Evolutionary conservation across 768 basidiomycete species (phyloP).

Genomic region (Cytidiella melzeri): DNA sequence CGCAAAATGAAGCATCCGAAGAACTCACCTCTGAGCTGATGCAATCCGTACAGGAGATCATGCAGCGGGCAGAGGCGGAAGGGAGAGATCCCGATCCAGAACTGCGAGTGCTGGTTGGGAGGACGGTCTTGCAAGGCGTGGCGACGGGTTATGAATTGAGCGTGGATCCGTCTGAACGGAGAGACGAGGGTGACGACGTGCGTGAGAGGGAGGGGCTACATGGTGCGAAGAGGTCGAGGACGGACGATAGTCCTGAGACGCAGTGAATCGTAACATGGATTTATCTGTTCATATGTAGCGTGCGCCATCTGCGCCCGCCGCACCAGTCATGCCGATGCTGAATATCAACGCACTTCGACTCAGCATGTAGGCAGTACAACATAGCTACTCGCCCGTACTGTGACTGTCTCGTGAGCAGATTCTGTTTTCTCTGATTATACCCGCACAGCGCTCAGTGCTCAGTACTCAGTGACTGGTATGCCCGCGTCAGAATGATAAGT

Average conservation of each 20-base stretch:
- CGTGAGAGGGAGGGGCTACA: conserved; percentile 19
- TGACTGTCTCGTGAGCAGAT: too few relatives aligned
- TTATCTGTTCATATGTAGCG: too few relatives aligned
- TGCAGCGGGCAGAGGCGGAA: conserved; percentile 48
- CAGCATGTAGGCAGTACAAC: too few relatives aligned
- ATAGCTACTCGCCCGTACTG: too few relatives aligned
- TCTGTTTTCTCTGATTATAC: too few relatives aligned
- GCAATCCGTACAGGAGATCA: conserved; percentile 58
- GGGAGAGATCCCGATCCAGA: conserved; percentile 65
- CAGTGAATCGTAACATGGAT: background rate
- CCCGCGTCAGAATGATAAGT: too few relatives aligned
- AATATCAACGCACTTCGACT: too few relatives aligned
- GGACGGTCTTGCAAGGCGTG: conserved; percentile 64
- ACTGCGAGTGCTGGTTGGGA: conserved; percentile 53
- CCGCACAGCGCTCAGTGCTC: too few relatives aligned
- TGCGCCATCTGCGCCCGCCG: too few relatives aligned
- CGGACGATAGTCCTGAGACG: conserved; percentile 17
- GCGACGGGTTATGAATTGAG: conserved; percentile 53
- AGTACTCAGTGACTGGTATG: too few relatives aligned
- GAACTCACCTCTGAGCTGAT: conserved; percentile 63
- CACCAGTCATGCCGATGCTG: too few relatives aligned
- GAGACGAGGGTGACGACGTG: conserved; percentile 9
- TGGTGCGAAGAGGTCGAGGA: conserved; percentile 22
- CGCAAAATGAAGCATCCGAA: conserved; percentile 66
- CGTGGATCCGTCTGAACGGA: conserved; percentile 16